A percentile compares a stretch with the other conserved stretches of the same genome.
phyloP scores from a whole-genome alignment of 2,329 filamentous ascomycete species.

The Aspergillus felis region DNA sequence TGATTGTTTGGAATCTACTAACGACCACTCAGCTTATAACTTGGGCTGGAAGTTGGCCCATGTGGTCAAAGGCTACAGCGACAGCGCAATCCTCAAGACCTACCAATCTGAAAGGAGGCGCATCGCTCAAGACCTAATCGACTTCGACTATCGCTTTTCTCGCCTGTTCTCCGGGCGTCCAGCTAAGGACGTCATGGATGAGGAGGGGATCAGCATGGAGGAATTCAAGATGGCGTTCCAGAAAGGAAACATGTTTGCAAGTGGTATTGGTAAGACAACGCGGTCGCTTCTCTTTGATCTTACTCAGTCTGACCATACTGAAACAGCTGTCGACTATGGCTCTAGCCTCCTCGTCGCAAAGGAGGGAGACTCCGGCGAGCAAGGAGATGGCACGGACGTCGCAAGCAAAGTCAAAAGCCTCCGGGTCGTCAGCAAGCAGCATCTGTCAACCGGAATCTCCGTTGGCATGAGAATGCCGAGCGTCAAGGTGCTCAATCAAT shows the following conservation, averaged over 20 bases:
- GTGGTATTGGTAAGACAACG: conserved; percentile 43
- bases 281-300: background rate
- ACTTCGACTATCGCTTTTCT: conserved; percentile 58
- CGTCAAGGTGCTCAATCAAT: conserved; percentile 32
- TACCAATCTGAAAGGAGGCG: conserved; percentile 53
- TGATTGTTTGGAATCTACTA: background rate
- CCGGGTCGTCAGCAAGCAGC: conserved; percentile 16
- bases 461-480: conserved; percentile 35
- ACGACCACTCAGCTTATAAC: conserved; percentile 43
- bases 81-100: conserved; percentile 46
- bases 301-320: conserved; percentile 9
- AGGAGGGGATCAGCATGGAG: conserved; percentile 58
- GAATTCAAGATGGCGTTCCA: conserved; percentile 60
- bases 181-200: conserved; percentile 57
- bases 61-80: conserved; percentile 43
- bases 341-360: conserved; percentile 56
- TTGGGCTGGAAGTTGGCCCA: conserved; percentile 55
- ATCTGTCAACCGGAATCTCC: conserved; percentile 24
- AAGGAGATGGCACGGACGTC: conserved; percentile 49
- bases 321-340: conserved; percentile 53
- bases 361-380: conserved; percentile 38
- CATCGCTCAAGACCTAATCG: conserved; percentile 64
- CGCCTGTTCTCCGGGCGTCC: conserved; percentile 56
- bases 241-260: conserved; percentile 58
- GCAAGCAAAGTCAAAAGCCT: conserved; percentile 14